Percentiles rank a stretch among this genome's conserved stretches.
Evolutionary conservation across 1,284 basidiomycete genomes (phyloP).

Genomic region (Phlebopus sp.): DNA sequence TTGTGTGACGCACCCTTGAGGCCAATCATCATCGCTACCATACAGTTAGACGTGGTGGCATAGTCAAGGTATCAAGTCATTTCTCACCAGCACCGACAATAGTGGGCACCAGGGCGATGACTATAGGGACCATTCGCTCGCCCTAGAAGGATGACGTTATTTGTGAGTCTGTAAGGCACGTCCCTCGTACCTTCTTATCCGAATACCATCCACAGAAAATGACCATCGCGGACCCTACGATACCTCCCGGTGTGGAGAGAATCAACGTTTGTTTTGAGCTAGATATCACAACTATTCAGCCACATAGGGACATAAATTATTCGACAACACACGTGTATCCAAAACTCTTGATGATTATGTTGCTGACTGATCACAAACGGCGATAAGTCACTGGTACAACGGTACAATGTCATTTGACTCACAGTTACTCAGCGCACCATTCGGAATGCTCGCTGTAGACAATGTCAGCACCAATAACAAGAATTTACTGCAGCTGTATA

Average conservation of each 20-base stretch:
- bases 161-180: neutral
- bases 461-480: constrained; percentile 12
- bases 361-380: constrained; percentile 44
- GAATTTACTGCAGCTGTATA: constrained; percentile 5
- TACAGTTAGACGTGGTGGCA: neutral
- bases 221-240: constrained; percentile 46
- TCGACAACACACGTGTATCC: constrained; percentile 54
- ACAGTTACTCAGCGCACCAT: constrained; percentile 66
- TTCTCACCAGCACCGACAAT: constrained; percentile 52
- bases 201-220: constrained; percentile 62
- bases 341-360: constrained; percentile 60
- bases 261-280: constrained; percentile 64
- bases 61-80: neutral
- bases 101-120: constrained; percentile 59
- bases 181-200: constrained; percentile 48
- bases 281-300: neutral
- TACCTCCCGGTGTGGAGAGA: constrained; percentile 58
- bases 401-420: constrained; percentile 21
- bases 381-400: neutral
- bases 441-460: constrained; percentile 55
- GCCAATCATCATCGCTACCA: constrained; percentile 54
- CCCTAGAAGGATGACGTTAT: constrained; percentile 33
- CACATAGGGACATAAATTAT: neutral
- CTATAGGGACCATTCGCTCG: constrained; percentile 63
- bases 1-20: constrained; percentile 49